Conservation (phyloP, 2,329 filamentous ascomycete genomes). For the Clathrospora elynae region DNA sequence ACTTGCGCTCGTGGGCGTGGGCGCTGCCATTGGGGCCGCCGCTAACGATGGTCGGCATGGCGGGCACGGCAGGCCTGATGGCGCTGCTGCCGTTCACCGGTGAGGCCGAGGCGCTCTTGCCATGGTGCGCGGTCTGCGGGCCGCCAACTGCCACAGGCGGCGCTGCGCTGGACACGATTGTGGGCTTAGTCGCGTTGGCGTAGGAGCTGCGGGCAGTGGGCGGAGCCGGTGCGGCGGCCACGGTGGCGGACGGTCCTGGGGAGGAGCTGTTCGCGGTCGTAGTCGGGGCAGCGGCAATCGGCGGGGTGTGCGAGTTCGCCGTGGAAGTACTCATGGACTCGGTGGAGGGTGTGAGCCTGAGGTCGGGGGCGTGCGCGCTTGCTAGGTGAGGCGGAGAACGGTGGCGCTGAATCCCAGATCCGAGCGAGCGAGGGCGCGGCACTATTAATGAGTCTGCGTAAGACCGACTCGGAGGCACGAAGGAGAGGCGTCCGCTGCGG, state of each 20-base stretch:
- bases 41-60: conserved; percentile 65
- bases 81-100: conserved; percentile 83
- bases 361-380: conserved; percentile 14
- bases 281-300: conserved; percentile 55
- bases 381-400: conserved; percentile 6
- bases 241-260: conserved; percentile 57
- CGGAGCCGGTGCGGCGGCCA: conserved; percentile 60
- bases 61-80: conserved; percentile 18
- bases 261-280: conserved; percentile 55
- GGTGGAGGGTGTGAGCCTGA: conserved; percentile 20
- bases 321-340: conserved; percentile 64
- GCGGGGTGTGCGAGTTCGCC: conserved; percentile 57
- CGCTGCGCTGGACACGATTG: conserved; percentile 58
- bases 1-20: conserved; percentile 84
- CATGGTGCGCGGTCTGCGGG: conserved; percentile 58
- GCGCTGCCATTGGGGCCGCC: conserved; percentile 69
- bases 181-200: conserved; percentile 64
- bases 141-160: conserved; percentile 60
- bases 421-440: conserved; percentile 26
- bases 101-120: conserved; percentile 59
- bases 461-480: conserved; percentile 39
- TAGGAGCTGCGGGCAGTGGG: conserved; percentile 62
- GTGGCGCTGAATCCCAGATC: conserved; percentile 39
- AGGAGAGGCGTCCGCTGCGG: conserved; percentile 24
- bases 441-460: conserved; percentile 32